Conservation (phyloP, 1,284 basidiomycete genomes). For the Pholiota adiposa region DNA sequence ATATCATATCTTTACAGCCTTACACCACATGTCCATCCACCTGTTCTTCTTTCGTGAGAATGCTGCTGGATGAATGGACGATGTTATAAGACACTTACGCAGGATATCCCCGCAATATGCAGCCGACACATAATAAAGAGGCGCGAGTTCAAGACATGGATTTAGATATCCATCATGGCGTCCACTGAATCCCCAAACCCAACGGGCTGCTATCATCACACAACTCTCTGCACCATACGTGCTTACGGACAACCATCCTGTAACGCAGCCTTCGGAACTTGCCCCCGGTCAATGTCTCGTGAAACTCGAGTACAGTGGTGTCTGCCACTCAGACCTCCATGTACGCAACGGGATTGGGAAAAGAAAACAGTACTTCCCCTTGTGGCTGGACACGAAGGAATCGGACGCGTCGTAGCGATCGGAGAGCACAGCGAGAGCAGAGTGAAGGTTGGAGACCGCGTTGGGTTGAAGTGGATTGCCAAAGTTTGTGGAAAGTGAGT, state of each 20-base stretch:
- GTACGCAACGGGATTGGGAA: conserved; percentile 59
- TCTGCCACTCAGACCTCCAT: conserved; percentile 73
- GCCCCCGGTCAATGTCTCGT: conserved; percentile 70
- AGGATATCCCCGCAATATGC: background rate
- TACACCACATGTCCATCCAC: background rate
- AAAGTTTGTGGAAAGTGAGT: conserved; percentile 55
- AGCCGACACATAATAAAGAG: background rate
- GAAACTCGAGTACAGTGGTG: conserved; percentile 65
- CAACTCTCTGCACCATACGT: conserved; percentile 37
- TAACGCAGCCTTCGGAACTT: conserved; percentile 61
- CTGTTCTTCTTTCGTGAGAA: background rate
- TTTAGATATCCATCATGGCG: background rate
- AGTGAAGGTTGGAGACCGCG: conserved; percentile 63
- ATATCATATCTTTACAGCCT: background rate
- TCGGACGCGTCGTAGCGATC: conserved; percentile 66
- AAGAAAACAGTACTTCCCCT: conserved; percentile 54
- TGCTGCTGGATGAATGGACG: too few species aligned
- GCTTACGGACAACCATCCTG: conserved; percentile 45
- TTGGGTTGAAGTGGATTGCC: conserved; percentile 79
- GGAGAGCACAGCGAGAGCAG: conserved; percentile 55
- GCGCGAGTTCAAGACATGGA: background rate
- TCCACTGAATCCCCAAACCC: conserved; percentile 42
- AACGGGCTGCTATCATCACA: conserved; percentile 53
- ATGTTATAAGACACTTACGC: too few species aligned
- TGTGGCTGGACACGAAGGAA: conserved; percentile 75